Conservation (phyloP, 768 basidiomycete genomes). For the Tephrocybe sp. region DNA sequence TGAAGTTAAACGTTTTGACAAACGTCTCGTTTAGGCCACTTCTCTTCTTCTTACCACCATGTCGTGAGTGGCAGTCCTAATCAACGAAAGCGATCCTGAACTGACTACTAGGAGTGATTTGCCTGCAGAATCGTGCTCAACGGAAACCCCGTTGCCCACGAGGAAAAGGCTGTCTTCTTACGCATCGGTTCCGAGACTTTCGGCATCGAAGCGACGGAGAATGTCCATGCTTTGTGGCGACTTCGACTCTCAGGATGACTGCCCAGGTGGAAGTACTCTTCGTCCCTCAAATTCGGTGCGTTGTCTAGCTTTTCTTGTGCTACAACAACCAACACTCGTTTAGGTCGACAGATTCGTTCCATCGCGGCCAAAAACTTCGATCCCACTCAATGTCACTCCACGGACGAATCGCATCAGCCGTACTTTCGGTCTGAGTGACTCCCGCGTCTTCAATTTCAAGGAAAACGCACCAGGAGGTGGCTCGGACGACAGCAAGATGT, state of each 20-base stretch:
- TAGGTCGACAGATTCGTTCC: constrained; percentile 67
- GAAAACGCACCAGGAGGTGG: constrained; percentile 30
- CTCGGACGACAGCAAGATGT: constrained; percentile 40
- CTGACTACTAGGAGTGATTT: background rate
- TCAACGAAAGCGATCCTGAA: no score
- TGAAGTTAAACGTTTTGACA: no score
- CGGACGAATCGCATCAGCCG: constrained; percentile 68
- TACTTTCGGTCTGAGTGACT: constrained; percentile 58
- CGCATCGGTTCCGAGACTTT: constrained; percentile 37
- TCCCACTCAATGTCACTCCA: constrained; percentile 63
- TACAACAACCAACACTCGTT: background rate
- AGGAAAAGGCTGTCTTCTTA: constrained; percentile 37
- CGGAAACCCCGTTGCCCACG: constrained; percentile 17
- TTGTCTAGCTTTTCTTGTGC: background rate
- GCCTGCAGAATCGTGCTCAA: constrained; percentile 8
- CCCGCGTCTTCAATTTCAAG: constrained; percentile 53
- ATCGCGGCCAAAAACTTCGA: constrained; percentile 43
- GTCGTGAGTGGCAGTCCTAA: no score
- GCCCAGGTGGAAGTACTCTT: constrained; percentile 6
- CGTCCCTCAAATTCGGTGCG: constrained; percentile 18
- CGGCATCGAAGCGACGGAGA: constrained; percentile 42
- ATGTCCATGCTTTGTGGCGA: constrained; percentile 40
- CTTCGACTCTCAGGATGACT: constrained; percentile 29
- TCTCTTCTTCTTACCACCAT: no score
- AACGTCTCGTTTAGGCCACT: no score